Evolutionary conservation across 257 asterid genomes (phyloP).

Genomic region (Solanum peruvianum): DNA sequence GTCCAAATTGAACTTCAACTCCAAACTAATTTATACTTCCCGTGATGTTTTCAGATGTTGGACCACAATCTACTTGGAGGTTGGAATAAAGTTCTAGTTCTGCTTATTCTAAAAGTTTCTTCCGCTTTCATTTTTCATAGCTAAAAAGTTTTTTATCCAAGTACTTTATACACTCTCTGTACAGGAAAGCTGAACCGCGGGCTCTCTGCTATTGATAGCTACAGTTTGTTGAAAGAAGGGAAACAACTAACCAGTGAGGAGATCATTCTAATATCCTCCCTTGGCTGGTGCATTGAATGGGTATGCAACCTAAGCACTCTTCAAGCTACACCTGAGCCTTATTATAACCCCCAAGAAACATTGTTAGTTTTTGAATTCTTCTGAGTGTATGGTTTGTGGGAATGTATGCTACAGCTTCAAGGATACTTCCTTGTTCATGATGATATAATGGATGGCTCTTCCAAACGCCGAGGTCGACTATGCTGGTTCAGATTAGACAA

Average conservation of each 20-base stretch:
- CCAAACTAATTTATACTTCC: neutral
- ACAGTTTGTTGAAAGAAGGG: constrained; percentile 67
- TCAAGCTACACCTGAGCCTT: neutral
- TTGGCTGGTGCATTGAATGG: constrained; percentile 99
- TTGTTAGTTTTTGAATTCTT: neutral
- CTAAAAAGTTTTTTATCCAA: neutral
- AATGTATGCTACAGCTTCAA: constrained; percentile 66
- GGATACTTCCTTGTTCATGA: constrained; percentile 93
- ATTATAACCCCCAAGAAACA: neutral
- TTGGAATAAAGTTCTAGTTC: constrained; percentile 12
- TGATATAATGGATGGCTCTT: constrained; percentile 87
- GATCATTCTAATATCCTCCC: constrained; percentile 62
- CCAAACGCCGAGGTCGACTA: constrained; percentile 81
- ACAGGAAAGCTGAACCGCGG: constrained; percentile 93
- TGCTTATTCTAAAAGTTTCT: neutral
- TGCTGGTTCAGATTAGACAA: constrained; percentile 80
- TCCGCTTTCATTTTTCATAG: neutral
- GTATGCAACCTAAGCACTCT: constrained; percentile 25
- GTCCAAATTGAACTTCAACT: neutral
- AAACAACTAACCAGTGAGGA: constrained; percentile 60
- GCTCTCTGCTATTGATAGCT: constrained; percentile 87
- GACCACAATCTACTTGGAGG: constrained; percentile 96
- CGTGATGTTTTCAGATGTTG: constrained; percentile 57
- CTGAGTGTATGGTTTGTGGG: neutral
- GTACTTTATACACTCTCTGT: neutral